phyloP scores from a whole-genome alignment of 108 stramenopile genomes.

The Fragilariopsis cylindrus region DNA sequence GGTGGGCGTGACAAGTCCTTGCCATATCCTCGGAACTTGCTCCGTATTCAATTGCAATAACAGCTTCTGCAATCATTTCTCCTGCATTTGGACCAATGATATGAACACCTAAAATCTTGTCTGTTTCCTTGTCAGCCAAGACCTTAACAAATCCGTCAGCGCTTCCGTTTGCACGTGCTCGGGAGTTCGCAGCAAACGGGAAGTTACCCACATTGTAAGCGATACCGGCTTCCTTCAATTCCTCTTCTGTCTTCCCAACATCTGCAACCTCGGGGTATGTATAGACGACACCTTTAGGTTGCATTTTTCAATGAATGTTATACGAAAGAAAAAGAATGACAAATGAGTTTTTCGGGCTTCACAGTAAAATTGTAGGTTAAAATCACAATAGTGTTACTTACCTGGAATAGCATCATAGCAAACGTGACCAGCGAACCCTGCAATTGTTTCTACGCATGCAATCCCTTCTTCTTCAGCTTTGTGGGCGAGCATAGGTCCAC shows the following conservation, averaged over 20 bases:
- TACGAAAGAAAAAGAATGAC: neutral
- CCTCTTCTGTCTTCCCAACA: conserved; percentile 99
- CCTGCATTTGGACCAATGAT: conserved; percentile 99
- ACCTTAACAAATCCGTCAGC: conserved; percentile 98
- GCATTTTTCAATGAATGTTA: neutral
- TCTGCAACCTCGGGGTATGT: conserved; percentile 99
- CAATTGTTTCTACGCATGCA: conserved; percentile 96
- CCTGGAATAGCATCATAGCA: conserved; percentile 99
- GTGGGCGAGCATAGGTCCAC: conserved; percentile 99
- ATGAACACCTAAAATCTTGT: conserved; percentile 96
- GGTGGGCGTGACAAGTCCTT: conserved; percentile 99
- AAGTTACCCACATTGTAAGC: conserved; percentile 95
- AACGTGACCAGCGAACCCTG: conserved; percentile 98
- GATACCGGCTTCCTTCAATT: conserved; percentile 94
- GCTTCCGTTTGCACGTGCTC: conserved; percentile 93
- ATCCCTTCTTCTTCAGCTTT: conserved; percentile 99
- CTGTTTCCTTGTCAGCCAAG: conserved; percentile 94
- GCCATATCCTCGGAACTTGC: conserved; percentile 99
- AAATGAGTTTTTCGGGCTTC: neutral
- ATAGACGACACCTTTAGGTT: conserved; percentile 90
- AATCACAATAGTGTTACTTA: conserved; percentile 14
- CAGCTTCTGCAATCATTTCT: conserved; percentile 99
- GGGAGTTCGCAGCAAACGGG: conserved; percentile 95
- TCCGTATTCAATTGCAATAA: conserved; percentile 99
- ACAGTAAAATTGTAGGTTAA: neutral